Evolutionary conservation across 805 yeast species (phyloP).

Genomic region (Lipomyces lipofer): DNA sequence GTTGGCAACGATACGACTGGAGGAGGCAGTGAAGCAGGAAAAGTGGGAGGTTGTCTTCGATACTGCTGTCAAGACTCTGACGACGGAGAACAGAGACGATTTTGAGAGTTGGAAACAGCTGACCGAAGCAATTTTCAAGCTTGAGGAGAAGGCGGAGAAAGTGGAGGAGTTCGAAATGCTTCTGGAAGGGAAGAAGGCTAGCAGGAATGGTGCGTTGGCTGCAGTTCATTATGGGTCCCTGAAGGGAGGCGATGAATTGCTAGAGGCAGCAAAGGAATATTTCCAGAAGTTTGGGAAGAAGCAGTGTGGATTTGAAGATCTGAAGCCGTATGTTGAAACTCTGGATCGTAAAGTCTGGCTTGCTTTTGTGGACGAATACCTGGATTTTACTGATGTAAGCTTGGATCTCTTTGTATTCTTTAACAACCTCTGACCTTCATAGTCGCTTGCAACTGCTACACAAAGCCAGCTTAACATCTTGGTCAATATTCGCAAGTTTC

Average conservation of each 20-base stretch:
- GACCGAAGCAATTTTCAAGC: conserved; percentile 48
- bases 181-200: conserved; percentile 39
- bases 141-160: conserved; percentile 34
- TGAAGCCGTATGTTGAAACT: conserved; percentile 42
- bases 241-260: conserved; percentile 2
- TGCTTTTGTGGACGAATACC: conserved; percentile 19
- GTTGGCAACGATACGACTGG: conserved; percentile 47
- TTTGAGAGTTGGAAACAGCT: conserved; percentile 70
- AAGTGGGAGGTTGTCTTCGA: conserved; percentile 49
- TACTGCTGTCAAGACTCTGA: conserved; percentile 46
- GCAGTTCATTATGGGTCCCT: conserved; percentile 48
- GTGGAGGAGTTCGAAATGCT: conserved; percentile 40
- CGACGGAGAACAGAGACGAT: conserved; percentile 58
- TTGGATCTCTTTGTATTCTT: too few relatives aligned
- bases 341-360: conserved; percentile 36
- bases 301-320: conserved; percentile 65
- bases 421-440: too few relatives aligned
- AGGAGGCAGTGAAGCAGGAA: conserved; percentile 46
- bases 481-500: conserved; percentile 54
- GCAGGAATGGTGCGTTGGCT: conserved; percentile 63
- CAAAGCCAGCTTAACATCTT: conserved; percentile 29
- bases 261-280: conserved; percentile 42
- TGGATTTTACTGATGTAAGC: not conserved
- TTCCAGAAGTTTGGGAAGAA: conserved; percentile 53
- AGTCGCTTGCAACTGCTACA: conserved; percentile 1